Conservation (phyloP, 2,329 filamentous ascomycete genomes). For the Penicillium sp. region DNA sequence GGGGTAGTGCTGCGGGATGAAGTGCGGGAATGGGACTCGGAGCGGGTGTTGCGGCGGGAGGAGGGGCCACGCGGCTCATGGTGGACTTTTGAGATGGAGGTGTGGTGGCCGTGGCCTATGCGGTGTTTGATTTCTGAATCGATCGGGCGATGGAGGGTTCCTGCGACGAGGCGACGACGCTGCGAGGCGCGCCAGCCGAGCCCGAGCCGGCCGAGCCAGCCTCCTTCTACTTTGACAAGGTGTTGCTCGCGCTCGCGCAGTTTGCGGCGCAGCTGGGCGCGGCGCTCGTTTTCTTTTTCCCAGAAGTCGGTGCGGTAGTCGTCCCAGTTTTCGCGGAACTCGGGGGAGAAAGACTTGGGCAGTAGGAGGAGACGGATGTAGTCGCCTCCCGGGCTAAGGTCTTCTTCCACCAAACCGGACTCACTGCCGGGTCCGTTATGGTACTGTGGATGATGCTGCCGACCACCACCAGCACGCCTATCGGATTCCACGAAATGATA, state of each 20-base stretch:
- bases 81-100: slow-evolving; percentile 27
- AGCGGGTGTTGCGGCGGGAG: slow-evolving; percentile 34
- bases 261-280: slow-evolving; percentile 68
- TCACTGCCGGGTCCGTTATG: slow-evolving; percentile 62
- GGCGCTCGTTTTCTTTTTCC: slow-evolving; percentile 92
- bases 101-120: slow-evolving; percentile 28
- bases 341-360: slow-evolving; percentile 91
- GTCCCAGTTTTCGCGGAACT: slow-evolving; percentile 97
- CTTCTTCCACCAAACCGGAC: slow-evolving; percentile 71
- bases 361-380: slow-evolving; percentile 86
- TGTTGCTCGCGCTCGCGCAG: slow-evolving; percentile 67
- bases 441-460: slow-evolving; percentile 36
- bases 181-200: slow-evolving; percentile 44
- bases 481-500: slow-evolving; percentile 70
- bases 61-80: slow-evolving; percentile 32
- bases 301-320: slow-evolving; percentile 91
- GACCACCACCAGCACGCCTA: slow-evolving; percentile 35
- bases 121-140: slow-evolving; percentile 32
- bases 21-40: slow-evolving; percentile 43
- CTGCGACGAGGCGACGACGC: slow-evolving; percentile 31
- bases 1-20: slow-evolving; percentile 46
- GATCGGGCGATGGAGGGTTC: slow-evolving; percentile 26
- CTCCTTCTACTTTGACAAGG: slow-evolving; percentile 65
- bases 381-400: slow-evolving; percentile 84
- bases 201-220: slow-evolving; percentile 84